phyloP scores from a whole-genome alignment of 805 yeast genomes.

The Starmerella potacharoeniae region DNA sequence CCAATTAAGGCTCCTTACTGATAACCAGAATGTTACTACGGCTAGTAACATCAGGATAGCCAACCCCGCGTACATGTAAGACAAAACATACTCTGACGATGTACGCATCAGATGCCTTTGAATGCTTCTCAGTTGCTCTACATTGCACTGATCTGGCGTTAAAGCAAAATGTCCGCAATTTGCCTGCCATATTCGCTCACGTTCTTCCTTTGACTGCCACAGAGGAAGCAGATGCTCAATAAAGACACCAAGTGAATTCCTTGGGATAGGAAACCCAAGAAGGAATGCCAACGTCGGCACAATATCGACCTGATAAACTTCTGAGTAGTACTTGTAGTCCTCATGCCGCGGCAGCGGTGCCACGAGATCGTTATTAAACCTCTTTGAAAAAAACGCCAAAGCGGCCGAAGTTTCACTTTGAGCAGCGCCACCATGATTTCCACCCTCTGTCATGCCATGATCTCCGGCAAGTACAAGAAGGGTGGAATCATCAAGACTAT shows the following conservation, averaged over 20 bases:
- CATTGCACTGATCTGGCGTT: constrained; percentile 3
- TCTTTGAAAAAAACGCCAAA: constrained; percentile 54
- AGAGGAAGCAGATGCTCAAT: constrained; percentile 46
- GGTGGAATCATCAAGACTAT: constrained; percentile 37
- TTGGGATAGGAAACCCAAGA: constrained; percentile 56
- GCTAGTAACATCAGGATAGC: constrained; percentile 28
- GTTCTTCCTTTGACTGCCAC: constrained; percentile 29
- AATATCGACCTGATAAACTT: constrained; percentile 55
- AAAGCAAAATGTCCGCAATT: constrained; percentile 23
- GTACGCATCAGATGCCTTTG: constrained; percentile 29
- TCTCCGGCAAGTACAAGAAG: constrained; percentile 77
- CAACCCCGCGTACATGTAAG: constrained; percentile 38
- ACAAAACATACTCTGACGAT: constrained; percentile 60
- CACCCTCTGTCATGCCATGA: constrained; percentile 87
- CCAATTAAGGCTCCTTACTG: too few species aligned
- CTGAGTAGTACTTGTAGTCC: constrained; percentile 42
- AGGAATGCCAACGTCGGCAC: constrained; percentile 59
- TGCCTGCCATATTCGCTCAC: constrained; percentile 18
- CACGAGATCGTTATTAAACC: constrained; percentile 31
- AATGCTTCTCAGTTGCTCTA: constrained; percentile 31
- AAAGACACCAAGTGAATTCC: constrained; percentile 62
- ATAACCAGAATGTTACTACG: constrained; percentile 13
- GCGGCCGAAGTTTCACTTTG: constrained; percentile 87
- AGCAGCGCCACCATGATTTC: constrained; percentile 94
- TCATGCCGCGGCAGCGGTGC: constrained; percentile 26